phyloP scores from a whole-genome alignment of 129 eudicot genomes.

The Escallonia herrerae region DNA sequence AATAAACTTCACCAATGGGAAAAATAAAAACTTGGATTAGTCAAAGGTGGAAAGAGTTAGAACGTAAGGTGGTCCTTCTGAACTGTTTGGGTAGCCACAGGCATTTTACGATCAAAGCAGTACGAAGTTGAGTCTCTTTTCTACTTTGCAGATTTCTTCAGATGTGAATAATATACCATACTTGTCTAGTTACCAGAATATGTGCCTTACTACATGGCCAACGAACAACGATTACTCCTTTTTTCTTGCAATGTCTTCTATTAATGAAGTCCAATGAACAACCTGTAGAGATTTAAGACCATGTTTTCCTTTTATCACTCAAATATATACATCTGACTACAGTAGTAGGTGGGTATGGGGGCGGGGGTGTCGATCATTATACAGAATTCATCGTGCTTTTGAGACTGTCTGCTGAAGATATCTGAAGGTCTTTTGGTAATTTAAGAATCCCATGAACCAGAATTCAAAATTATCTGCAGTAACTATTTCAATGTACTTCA shows the following conservation, averaged over 20 bases:
- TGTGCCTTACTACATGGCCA: background rate
- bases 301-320: background rate
- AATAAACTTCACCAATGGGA: no score
- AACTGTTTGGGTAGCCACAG: no score
- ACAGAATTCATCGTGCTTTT: background rate
- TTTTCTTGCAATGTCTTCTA: background rate
- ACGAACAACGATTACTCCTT: background rate
- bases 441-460: slow-evolving; percentile 45
- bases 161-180: no score
- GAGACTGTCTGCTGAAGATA: slow-evolving; percentile 15
- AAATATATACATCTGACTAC: slow-evolving; percentile 1
- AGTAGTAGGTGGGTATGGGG: background rate
- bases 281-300: background rate
- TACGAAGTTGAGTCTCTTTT: background rate
- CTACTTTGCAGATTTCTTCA: background rate
- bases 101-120: background rate
- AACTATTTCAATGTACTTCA: slow-evolving; percentile 25
- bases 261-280: slow-evolving; percentile 9
- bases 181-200: no score
- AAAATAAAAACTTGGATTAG: no score
- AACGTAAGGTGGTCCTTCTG: no score
- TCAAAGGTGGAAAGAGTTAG: no score
- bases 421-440: slow-evolving; percentile 21
- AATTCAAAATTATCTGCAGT: slow-evolving; percentile 36
- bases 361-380: background rate